Evolutionary conservation across 1,284 basidiomycete species (phyloP), one percentile per base, ranked within the genome.

Genomic region (Rhizopogon hawkerae): DNA sequence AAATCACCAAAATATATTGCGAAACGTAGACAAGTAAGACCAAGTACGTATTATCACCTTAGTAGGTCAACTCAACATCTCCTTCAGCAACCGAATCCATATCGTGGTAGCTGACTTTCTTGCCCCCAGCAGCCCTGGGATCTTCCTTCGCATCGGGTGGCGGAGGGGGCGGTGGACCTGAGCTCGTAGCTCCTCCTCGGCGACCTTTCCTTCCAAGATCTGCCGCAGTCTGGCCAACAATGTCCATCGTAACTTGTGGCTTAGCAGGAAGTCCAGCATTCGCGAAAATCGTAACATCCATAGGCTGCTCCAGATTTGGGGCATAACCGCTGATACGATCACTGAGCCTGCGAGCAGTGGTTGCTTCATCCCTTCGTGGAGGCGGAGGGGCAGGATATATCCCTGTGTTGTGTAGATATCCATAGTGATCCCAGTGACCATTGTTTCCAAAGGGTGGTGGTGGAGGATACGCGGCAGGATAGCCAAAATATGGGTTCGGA

Each of bases 31-130:
- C 34, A 53, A 56, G 46, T 55, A 49, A 56, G 43, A 61, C 56
- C 64, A 67, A 53, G 53, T 47, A 41, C 38, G 49, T 18, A 54
- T 48, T 52, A 43, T 62, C 65, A 65, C 58, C 59, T 78, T 71
- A 87, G 65, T 87, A 87, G 58, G 75, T 79, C 70, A 88, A 68
- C 67, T 88, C 87, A 54, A 90, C 80, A 62, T 90, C 87, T 18
- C 88, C 87, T 75, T 90, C 87, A 31, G 87, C 87, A 55, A 90
- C 88, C 60, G 85, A 69, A 69, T 90, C 87, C 84, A 90, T 89
- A 65, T 90, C 88, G 62, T 90, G 84, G 61, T 90, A 90, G 68
- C 86, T 89, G 51, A 90, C 78, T 66, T 86, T 79, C 70, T 79
- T 81, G 23, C 88, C 87, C 34, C 83, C 83, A 35, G 83, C 80